Base-by-base conservation (phyloP, 1,284 basidiomycete genomes). In the Cutaneotrichosporon cavernicola region DNA sequence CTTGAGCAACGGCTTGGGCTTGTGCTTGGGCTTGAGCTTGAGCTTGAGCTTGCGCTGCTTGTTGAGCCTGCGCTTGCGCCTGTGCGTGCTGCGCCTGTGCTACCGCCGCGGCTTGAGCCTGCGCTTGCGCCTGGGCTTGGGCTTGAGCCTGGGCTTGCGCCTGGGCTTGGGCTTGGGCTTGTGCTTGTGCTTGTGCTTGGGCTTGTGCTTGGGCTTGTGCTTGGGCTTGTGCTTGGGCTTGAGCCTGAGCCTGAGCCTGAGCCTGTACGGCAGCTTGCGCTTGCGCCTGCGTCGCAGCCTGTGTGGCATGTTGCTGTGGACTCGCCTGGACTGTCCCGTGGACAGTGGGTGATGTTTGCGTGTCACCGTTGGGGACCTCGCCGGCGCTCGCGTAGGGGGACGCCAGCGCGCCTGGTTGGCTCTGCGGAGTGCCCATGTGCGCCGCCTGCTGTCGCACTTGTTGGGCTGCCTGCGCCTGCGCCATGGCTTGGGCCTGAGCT, bases 381-480 rank as follows among this genome's bases (percentile, higher is more conserved):
- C 61, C 63, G 0, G 63, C 56, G 1, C 69, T 51, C 1, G 61
- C 60, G 60, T 67, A 73, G 14, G 73, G 73, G 34, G 71, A 72
- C 1, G 72, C 69, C 0, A 72, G 61, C 26, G 65, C 69, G 6
- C 64, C 67, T 31, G 70, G 51, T 50, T 75, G 72, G 31, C 67
- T 65, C 26, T 67, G 70, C 5, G 73, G 72, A 18, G 72, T 75
- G 8, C 70, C 73, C 64, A 56, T 56, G 55, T 56, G 38, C 5
- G 38, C 55, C 13, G 58, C 61, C 36, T 66, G 64, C 11, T 58
- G 57, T 18, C 60, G 63, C 16, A 59, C 59, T 49, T 67, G 65
- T 13, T 49, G 46, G n/a, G 65, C 68, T 9, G 51, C 50, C 10
- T 58, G 60, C 9, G 50, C 64, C 49, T 69, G 66, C 10, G 61